Percentiles rank a stretch among this genome's conserved stretches.
Conservation (phyloP, 2,329 filamentous ascomycete species). For the Aspergillus hortae region DNA sequence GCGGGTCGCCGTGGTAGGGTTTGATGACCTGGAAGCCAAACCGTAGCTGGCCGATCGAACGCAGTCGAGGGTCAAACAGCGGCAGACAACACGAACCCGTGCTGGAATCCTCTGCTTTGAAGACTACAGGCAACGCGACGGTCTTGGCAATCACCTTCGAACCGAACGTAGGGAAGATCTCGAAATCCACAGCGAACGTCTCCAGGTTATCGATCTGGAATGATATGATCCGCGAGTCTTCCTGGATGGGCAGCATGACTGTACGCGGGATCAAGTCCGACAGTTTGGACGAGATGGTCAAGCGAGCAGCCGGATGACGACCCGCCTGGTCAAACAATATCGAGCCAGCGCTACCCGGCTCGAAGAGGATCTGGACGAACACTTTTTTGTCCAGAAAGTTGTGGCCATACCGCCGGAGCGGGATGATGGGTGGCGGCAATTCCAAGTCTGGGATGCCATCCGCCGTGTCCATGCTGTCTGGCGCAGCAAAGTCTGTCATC, state of each 20-base stretch:
- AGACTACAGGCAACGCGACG: constrained; percentile 83
- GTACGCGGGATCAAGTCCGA: constrained; percentile 97
- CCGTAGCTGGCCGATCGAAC: constrained; percentile 87
- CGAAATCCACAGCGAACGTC: constrained; percentile 91
- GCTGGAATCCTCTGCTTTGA: constrained; percentile 70
- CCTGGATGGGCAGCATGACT: constrained; percentile 89
- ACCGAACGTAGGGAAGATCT: constrained; percentile 95
- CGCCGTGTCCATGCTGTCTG: constrained; percentile 64
- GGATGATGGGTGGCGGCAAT: constrained; percentile 92
- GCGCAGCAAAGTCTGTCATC: constrained; percentile 35
- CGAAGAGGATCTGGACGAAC: constrained; percentile 88
- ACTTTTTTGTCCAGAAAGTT: constrained; percentile 98
- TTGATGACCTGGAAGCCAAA: constrained; percentile 97
- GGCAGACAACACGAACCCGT: constrained; percentile 80
- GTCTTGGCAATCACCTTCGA: constrained; percentile 97
- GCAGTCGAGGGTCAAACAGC: constrained; percentile 84
- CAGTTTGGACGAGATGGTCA: constrained; percentile 94
- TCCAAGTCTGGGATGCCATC: constrained; percentile 91
- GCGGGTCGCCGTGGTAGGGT: constrained; percentile 83
- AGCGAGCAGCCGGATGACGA: constrained; percentile 89
- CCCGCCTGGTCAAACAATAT: constrained; percentile 96
- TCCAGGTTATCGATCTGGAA: constrained; percentile 95
- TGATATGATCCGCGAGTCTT: constrained; percentile 87
- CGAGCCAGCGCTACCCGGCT: constrained; percentile 62
- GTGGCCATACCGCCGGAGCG: constrained; percentile 88